A percentile compares a stretch with the other conserved stretches of the same genome.
phyloP scores from a whole-genome alignment of 2,329 filamentous ascomycete species.

The Pestalotiopsis sp. region DNA sequence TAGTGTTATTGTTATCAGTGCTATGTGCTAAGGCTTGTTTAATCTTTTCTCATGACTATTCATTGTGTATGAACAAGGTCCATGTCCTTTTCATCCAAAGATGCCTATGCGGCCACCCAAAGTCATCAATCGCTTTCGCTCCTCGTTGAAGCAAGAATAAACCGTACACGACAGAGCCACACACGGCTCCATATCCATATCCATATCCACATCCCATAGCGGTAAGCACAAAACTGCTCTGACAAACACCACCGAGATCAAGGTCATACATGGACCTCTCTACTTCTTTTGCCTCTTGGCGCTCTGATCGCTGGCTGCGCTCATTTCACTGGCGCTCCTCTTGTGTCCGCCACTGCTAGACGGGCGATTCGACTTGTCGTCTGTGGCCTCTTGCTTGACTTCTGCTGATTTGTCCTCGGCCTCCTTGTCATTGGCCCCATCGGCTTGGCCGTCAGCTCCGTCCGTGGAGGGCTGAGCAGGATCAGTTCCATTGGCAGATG shows the following conservation, averaged over 20 bases:
- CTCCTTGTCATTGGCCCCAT: not conserved
- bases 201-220: no score
- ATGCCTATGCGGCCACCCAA: no score
- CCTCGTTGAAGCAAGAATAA: no score
- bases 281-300: conserved; percentile 61
- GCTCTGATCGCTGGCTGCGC: conserved; percentile 67
- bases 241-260: not conserved
- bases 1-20: no score
- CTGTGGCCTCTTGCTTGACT: conserved; percentile 26
- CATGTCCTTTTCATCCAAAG: no score
- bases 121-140: no score
- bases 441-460: conserved; percentile 1
- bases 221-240: not conserved
- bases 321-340: conserved; percentile 82
- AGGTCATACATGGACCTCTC: conserved; percentile 3
- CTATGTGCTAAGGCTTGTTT: no score
- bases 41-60: no score
- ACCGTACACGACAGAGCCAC: no score
- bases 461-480: not conserved
- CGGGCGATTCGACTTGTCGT: conserved; percentile 28
- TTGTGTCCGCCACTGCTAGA: conserved; percentile 61
- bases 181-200: no score
- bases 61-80: no score
- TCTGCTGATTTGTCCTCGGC: conserved; percentile 10
- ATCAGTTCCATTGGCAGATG: conserved; percentile 1